Evolutionary conservation across 192 early-diverging fungal species (phyloP).

Genomic region (Dissophora ornata): DNA sequence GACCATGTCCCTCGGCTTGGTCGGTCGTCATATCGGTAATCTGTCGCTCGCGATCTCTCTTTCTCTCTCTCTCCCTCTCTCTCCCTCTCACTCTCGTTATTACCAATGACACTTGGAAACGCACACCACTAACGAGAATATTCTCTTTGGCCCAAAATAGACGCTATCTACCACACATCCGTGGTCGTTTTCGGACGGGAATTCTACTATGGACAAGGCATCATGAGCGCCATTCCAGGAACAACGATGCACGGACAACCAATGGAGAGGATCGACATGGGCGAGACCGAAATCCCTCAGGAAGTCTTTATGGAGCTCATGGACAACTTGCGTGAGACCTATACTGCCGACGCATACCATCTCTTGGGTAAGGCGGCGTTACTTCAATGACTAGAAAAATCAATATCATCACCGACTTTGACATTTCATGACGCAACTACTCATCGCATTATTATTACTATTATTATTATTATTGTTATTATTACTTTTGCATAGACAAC

Average conservation of each 20-base stretch:
- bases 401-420: too few species aligned
- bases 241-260: constrained; percentile 75
- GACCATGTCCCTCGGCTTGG: constrained; percentile 68
- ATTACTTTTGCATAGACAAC: constrained; percentile 61
- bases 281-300: constrained; percentile 76
- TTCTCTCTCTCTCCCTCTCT: neutral
- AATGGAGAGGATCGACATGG: constrained; percentile 78
- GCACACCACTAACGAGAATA: neutral
- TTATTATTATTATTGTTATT: too few species aligned
- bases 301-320: constrained; percentile 80
- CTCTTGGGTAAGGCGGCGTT: constrained; percentile 70
- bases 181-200: constrained; percentile 83
- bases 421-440: too few species aligned
- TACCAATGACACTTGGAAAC: too few species aligned
- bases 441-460: too few species aligned
- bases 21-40: constrained; percentile 76
- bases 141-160: constrained; percentile 12
- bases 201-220: constrained; percentile 84
- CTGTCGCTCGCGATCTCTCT: neutral
- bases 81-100: too few species aligned
- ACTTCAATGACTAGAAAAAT: too few species aligned
- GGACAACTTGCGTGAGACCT: constrained; percentile 65
- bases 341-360: constrained; percentile 82
- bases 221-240: constrained; percentile 60
- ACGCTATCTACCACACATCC: constrained; percentile 76